Evolutionary conservation across 495 filamentous ascomycete genomes (phyloP), one percentile per base, ranked within the genome.

Genomic region (Aspergillus ellipticus): DNA sequence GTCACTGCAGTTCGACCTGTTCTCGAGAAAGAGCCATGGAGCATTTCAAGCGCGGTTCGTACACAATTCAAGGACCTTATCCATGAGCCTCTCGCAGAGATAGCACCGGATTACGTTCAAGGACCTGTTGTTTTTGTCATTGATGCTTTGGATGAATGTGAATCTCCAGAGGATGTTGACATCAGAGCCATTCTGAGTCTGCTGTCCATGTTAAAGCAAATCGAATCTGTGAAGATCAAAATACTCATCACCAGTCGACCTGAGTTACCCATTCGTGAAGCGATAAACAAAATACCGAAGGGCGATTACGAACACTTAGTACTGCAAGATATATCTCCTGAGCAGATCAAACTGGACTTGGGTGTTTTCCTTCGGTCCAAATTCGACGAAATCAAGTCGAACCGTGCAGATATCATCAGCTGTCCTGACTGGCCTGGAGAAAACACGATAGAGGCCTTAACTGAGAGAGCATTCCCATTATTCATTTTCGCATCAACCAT

Each of bases 141-240:
- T 26, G 80, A 84, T 56, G 80, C 80, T 50, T 67, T 84, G 16
- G 81, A 82, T 49, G 77, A 82, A 56, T 83, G 76, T 56, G 74
- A 75, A 1, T n/a, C n/a, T n/a, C n/a, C n/a, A n/a, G 70, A 80
- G 11, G 71, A 79, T n/a, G 31, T 69, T 16, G 71, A 79, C 53
- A 56, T 77, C 0, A 56, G 51, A 58, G 49, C 28, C 8, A 66
- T 82, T 28, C 64, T 84, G 28, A 54, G 50, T 35, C 56, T 80
- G 1, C 54, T 79, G 1, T 42, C 61, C 13, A 51, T 54, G 41
- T 13, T 66, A 15, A 50, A 60, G 26, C 42, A 66, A 6, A 16
- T 53, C 16, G 55, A 46, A n/a, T 50, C 48, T 0, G 17, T 71
- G 15, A 22, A 52, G 13, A 28, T 74, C 0, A 57, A 59, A 4